phyloP scores from a whole-genome alignment of 2,329 filamentous ascomycete genomes.

The Colletotrichum lini region DNA sequence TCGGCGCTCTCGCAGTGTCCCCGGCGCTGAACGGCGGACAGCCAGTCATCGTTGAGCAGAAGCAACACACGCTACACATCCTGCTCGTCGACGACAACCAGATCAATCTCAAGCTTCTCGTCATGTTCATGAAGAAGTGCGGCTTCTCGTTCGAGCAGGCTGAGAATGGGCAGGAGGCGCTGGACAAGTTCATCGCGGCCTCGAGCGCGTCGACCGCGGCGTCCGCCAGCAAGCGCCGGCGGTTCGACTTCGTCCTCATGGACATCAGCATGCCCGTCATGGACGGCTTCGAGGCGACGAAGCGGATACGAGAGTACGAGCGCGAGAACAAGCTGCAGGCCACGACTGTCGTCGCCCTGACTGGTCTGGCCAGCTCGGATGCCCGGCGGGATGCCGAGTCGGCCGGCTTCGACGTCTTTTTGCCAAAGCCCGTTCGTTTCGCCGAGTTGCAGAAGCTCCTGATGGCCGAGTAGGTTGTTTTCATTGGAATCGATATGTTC shows the following conservation, averaged over 20 bases:
- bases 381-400: constrained; percentile 64
- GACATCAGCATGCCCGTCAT: constrained; percentile 72
- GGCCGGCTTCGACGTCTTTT: constrained; percentile 64
- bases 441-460: constrained; percentile 58
- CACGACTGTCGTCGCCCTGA: constrained; percentile 65
- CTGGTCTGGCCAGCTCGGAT: constrained; percentile 64
- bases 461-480: constrained; percentile 1
- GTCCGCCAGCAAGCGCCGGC: constrained; percentile 29
- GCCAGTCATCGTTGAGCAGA: constrained; percentile 19
- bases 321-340: constrained; percentile 55
- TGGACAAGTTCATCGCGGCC: constrained; percentile 58
- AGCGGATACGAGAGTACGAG: constrained; percentile 64
- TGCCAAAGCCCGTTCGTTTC: constrained; percentile 66
- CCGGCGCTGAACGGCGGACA: not conserved
- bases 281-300: constrained; percentile 64
- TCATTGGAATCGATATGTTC: not conserved
- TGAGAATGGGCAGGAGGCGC: constrained; percentile 62
- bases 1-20: constrained; percentile 15
- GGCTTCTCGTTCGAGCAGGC: constrained; percentile 59
- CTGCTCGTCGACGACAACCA: constrained; percentile 60
- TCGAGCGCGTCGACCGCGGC: constrained; percentile 10
- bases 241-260: constrained; percentile 57
- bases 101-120: constrained; percentile 59
- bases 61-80: constrained; percentile 43
- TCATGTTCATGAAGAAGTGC: constrained; percentile 59